phyloP scores from a whole-genome alignment of 345 rosid species.

The Salix purpurea region DNA sequence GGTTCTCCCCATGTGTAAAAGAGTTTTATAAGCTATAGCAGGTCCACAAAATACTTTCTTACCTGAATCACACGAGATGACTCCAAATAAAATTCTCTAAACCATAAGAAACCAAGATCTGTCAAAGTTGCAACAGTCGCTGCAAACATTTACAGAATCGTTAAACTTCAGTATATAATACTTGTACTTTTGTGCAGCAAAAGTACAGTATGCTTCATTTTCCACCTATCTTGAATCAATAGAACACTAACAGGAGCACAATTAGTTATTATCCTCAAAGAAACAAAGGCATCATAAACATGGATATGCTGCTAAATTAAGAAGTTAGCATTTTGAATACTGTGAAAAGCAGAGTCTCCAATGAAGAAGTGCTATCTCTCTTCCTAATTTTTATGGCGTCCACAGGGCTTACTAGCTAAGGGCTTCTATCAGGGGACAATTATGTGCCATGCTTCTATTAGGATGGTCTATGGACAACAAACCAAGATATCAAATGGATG shows the following conservation, averaged over 20 bases:
- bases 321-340: neutral
- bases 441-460: neutral
- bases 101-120: slow-evolving; percentile 98
- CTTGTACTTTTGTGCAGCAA: neutral
- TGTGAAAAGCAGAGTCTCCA: neutral
- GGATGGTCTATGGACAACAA: neutral
- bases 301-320: neutral
- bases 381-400: neutral
- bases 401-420: neutral
- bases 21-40: slow-evolving; percentile 1
- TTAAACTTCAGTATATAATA: slow-evolving; percentile 5
- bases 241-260: neutral
- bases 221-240: neutral
- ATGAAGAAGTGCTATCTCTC: neutral
- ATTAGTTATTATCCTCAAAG: neutral
- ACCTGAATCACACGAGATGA: slow-evolving; percentile 99
- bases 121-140: slow-evolving; percentile 74
- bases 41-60: slow-evolving; percentile 7
- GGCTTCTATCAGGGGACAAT: neutral
- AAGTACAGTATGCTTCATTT: neutral
- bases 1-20: neutral
- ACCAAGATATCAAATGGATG: neutral
- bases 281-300: neutral
- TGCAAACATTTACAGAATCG: slow-evolving; percentile 41
- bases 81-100: slow-evolving; percentile 97